Conservation (phyloP, 2,329 filamentous ascomycete genomes). For the Thermomyces lanuginosus region DNA sequence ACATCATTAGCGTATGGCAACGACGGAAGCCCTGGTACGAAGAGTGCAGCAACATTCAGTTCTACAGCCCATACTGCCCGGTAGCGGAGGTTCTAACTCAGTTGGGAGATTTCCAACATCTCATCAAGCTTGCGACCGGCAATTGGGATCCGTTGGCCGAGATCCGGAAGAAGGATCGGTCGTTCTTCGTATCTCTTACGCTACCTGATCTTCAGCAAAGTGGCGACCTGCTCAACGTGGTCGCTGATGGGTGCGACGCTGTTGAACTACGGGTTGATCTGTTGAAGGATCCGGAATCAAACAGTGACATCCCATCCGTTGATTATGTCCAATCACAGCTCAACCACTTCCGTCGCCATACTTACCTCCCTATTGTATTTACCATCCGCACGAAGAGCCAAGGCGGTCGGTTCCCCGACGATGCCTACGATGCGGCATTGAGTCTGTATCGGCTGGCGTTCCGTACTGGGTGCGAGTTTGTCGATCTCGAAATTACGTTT, state of each 20-base stretch:
- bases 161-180: slow-evolving; percentile 50
- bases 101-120: slow-evolving; percentile 55
- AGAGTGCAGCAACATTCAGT: slow-evolving; percentile 86
- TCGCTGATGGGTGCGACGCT: slow-evolving; percentile 74
- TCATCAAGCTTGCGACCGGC: slow-evolving; percentile 55
- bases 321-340: slow-evolving; percentile 74
- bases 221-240: slow-evolving; percentile 48
- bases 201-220: slow-evolving; percentile 55
- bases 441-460: slow-evolving; percentile 63
- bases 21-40: slow-evolving; percentile 79
- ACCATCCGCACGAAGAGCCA: slow-evolving; percentile 75
- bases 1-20: slow-evolving; percentile 81
- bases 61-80: slow-evolving; percentile 59
- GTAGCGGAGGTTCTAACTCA: slow-evolving; percentile 35
- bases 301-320: slow-evolving; percentile 41
- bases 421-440: slow-evolving; percentile 51
- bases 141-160: slow-evolving; percentile 36
- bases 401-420: slow-evolving; percentile 74
- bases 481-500: slow-evolving; percentile 83
- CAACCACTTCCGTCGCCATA: slow-evolving; percentile 55
- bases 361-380: slow-evolving; percentile 72
- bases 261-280: slow-evolving; percentile 90
- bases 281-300: slow-evolving; percentile 51
- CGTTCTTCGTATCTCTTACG: slow-evolving; percentile 87
- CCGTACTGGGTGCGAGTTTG: slow-evolving; percentile 73